Conservation (phyloP, 208 protist species). For the Angomonas ambiguus region DNA sequence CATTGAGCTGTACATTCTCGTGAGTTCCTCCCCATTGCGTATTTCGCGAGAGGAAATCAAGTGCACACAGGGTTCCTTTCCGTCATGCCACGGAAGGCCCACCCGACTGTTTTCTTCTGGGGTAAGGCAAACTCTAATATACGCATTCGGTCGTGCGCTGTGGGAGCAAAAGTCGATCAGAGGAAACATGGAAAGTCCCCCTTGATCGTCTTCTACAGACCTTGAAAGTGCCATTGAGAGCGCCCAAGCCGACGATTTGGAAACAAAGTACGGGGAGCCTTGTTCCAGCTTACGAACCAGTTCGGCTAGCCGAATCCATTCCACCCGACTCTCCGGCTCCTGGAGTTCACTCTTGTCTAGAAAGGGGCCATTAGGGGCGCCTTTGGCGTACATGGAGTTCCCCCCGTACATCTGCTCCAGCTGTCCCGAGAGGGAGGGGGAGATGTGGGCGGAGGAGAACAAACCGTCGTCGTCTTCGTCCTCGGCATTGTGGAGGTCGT, state of each 20-base stretch:
- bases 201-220: slow-evolving; percentile 39
- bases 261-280: slow-evolving; percentile 74
- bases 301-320: slow-evolving; percentile 53
- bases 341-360: slow-evolving; percentile 37
- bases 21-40: slow-evolving; percentile 42
- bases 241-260: slow-evolving; percentile 68
- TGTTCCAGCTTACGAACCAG: slow-evolving; percentile 70
- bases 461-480: slow-evolving; percentile 25
- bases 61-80: slow-evolving; percentile 38
- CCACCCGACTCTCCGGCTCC: slow-evolving; percentile 42
- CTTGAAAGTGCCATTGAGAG: slow-evolving; percentile 77
- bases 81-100: slow-evolving; percentile 34
- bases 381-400: slow-evolving; percentile 55
- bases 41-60: slow-evolving; percentile 42
- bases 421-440: slow-evolving; percentile 24
- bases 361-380: slow-evolving; percentile 74
- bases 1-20: slow-evolving; percentile 46
- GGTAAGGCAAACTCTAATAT: background rate
- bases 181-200: slow-evolving; percentile 58
- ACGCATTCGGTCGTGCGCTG: slow-evolving; percentile 54
- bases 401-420: slow-evolving; percentile 71
- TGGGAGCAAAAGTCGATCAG: slow-evolving; percentile 83
- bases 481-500: slow-evolving; percentile 77
- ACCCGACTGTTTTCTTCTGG: slow-evolving; percentile 4
- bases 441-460: background rate